Evolutionary conservation across 768 basidiomycete species (phyloP), one percentile per base, ranked within the genome.

Genomic region (Lepiota brunneoincarnata): DNA sequence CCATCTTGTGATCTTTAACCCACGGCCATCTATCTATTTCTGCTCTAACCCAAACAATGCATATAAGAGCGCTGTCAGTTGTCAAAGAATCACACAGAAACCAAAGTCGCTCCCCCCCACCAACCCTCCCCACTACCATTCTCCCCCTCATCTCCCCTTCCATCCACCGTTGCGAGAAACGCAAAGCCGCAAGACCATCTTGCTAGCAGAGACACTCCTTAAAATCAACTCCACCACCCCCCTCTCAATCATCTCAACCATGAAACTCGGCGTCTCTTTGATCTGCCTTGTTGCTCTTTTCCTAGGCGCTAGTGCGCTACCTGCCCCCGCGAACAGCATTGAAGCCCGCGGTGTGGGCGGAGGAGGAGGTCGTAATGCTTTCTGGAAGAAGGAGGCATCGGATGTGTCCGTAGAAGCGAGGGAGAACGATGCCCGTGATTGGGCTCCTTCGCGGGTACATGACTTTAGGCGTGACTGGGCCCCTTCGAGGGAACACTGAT

Each of bases 51-150:
- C 45, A 48, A 31, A 41, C 9, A 21, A 26, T 34, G 17, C 26
- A 54, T 54, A 54, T 40, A 54, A 54, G 45, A 37, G 26, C 38
- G 37, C 53, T 54, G 53, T 54, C 53, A 54, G 40, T 38, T 35
- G 24, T 28, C 18, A 17, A 24, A 38, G 24, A 14, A 42, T 42
- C 40, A 15, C 45, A 24, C 38, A 34, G 38, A 38, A 45, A 43
- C 21, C 44, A 24, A 46, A 39, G 15, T 21, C n/a, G n/a, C n/a
- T n/a, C 26, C 52, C 51, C 28, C 23, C 23, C n/a, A 36, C 11
- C 18, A 17, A 23, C 45, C 39, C 17, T 11, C n/a, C n/a, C n/a
- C n/a, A n/a, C n/a, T n/a, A n/a, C n/a, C n/a, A n/a, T n/a, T n/a
- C n/a, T n/a, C 26, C 52, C 51, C 28, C 23, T 36, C n/a, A 36